Percentiles rank a stretch among this genome's conserved stretches.
Conservation (phyloP, 2,329 filamentous ascomycete genomes). For the Bipolaris bicolor region DNA sequence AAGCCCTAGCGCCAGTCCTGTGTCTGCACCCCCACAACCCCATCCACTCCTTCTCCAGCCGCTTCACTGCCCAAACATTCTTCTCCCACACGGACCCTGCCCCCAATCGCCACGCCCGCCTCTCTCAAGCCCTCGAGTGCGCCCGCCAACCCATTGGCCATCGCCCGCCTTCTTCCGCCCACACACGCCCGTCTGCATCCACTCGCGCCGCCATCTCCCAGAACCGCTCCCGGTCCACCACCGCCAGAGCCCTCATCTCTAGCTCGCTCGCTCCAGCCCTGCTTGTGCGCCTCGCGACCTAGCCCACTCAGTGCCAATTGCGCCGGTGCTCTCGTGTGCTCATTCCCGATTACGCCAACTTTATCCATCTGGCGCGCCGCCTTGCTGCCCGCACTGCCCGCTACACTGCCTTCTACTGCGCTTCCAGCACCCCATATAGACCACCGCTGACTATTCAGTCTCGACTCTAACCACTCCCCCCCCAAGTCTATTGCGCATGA, state of each 20-base stretch:
- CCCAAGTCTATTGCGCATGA: slow-evolving; percentile 41
- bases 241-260: slow-evolving; percentile 32
- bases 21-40: slow-evolving; percentile 30
- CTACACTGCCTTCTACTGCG: slow-evolving; percentile 18
- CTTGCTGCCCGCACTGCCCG: neutral
- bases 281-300: slow-evolving; percentile 35
- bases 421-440: slow-evolving; percentile 9
- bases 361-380: slow-evolving; percentile 6
- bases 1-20: slow-evolving; percentile 47
- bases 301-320: slow-evolving; percentile 19
- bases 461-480: slow-evolving; percentile 4
- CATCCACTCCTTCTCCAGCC: slow-evolving; percentile 45
- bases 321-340: slow-evolving; percentile 19
- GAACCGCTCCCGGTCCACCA: slow-evolving; percentile 29
- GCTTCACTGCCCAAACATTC: slow-evolving; percentile 38
- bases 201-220: slow-evolving; percentile 25
- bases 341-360: slow-evolving; percentile 1
- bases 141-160: slow-evolving; percentile 36
- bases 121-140: slow-evolving; percentile 30
- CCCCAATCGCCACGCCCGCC: slow-evolving; percentile 34
- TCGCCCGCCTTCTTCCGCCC: slow-evolving; percentile 25
- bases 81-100: slow-evolving; percentile 21
- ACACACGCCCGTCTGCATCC: slow-evolving; percentile 24
- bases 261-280: slow-evolving; percentile 26
- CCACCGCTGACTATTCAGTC: slow-evolving; percentile 31